Evolutionary conservation across 2,329 filamentous ascomycete species (phyloP).

Genomic region (Diaporthe sp.): DNA sequence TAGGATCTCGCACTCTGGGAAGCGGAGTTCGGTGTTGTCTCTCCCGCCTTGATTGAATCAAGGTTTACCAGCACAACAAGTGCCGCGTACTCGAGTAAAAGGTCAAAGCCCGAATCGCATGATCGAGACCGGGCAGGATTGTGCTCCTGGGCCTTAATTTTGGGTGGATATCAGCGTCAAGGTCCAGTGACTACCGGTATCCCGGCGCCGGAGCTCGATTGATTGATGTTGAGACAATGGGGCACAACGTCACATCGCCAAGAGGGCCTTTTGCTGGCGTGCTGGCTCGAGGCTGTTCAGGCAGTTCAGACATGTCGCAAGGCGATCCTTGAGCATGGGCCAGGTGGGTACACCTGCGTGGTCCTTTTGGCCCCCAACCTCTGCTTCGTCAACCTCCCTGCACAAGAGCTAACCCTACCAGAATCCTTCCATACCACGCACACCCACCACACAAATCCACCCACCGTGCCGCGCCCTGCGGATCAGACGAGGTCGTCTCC

Average conservation of each 20-base stretch:
- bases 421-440: conserved; percentile 9
- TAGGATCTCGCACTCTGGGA: background rate
- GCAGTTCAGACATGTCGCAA: conserved; percentile 11
- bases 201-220: background rate
- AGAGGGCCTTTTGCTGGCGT: background rate
- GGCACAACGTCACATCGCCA: conserved; percentile 12
- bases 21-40: background rate
- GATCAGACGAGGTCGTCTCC: conserved; percentile 9
- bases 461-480: conserved; percentile 6
- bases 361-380: conserved; percentile 29
- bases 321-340: conserved; percentile 8
- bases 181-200: background rate
- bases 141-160: conserved; percentile 14
- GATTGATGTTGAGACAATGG: conserved; percentile 19
- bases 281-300: conserved; percentile 2
- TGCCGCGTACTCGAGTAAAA: conserved; percentile 2
- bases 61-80: background rate
- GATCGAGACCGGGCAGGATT: background rate
- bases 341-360: conserved; percentile 16
- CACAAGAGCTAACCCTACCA: background rate
- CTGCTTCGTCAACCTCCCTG: conserved; percentile 1
- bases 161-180: background rate
- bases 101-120: background rate
- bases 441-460: conserved; percentile 4
- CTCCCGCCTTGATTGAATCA: background rate